Conservation (phyloP, 176 grass and related monocot genomes). For the Oryza officinalis region DNA sequence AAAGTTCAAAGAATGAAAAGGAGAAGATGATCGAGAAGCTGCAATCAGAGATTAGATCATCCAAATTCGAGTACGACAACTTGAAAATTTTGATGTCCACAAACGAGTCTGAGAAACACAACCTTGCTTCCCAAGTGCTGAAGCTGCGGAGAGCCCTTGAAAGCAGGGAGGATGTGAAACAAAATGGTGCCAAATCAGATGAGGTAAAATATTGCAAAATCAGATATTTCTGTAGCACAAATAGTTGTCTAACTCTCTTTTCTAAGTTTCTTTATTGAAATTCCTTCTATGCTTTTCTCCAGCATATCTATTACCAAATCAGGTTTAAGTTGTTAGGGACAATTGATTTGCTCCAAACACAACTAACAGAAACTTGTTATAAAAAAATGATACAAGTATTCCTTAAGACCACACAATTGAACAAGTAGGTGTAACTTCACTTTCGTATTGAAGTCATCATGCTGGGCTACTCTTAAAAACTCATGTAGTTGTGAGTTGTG, state of each 20-base stretch:
- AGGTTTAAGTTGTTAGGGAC: constrained; percentile 13
- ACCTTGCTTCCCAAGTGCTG: constrained; percentile 53
- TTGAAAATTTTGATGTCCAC: constrained; percentile 61
- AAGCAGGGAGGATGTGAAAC: constrained; percentile 40
- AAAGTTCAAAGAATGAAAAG: constrained; percentile 49
- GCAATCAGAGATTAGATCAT: constrained; percentile 58
- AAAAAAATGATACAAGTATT: not conserved
- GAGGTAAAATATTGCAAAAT: constrained; percentile 46
- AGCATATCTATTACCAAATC: not conserved
- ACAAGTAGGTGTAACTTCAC: constrained; percentile 19
- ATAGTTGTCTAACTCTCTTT: not conserved
- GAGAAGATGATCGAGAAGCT: constrained; percentile 57
- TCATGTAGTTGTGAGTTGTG: constrained; percentile 8
- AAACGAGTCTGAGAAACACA: constrained; percentile 70
- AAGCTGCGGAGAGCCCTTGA: constrained; percentile 60
- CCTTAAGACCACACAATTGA: constrained; percentile 7
- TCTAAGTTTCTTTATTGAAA: constrained; percentile 5
- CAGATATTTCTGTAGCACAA: not conserved
- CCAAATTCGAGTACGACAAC: constrained; percentile 53
- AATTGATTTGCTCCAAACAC: not conserved
- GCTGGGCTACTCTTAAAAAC: constrained; percentile 6
- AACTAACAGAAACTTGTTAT: not conserved
- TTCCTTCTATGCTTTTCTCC: not conserved
- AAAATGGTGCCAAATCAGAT: constrained; percentile 32
- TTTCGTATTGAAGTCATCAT: constrained; percentile 33